Conservation (phyloP, 768 basidiomycete genomes). For the Obba rivulosa region DNA sequence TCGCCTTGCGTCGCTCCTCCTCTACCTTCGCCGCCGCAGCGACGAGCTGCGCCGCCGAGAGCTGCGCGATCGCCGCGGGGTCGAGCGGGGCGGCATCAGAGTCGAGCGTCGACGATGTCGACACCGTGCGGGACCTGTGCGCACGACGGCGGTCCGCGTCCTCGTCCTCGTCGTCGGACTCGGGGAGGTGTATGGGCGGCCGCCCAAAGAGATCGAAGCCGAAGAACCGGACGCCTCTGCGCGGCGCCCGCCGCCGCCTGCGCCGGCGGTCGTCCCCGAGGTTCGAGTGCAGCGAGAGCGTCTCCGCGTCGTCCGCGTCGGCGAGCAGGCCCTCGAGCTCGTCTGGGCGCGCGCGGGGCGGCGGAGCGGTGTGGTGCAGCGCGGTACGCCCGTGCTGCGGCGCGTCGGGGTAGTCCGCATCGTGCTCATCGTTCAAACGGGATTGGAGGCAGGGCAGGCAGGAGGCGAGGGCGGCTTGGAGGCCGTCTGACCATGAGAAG, state of each 20-base stretch:
- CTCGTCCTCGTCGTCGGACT: slow-evolving; percentile 35
- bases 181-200: slow-evolving; percentile 53
- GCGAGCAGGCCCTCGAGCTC: slow-evolving; percentile 49
- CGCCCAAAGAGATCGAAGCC: slow-evolving; percentile 67
- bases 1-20: slow-evolving; percentile 35
- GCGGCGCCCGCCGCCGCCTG: slow-evolving; percentile 25
- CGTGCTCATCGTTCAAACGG: slow-evolving; percentile 24
- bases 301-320: slow-evolving; percentile 49
- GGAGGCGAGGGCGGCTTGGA: slow-evolving; percentile 52
- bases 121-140: slow-evolving; percentile 16
- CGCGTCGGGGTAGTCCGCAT: slow-evolving; percentile 28
- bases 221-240: slow-evolving; percentile 49
- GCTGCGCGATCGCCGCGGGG: slow-evolving; percentile 45
- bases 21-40: slow-evolving; percentile 31
- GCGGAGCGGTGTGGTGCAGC: slow-evolving; percentile 10
- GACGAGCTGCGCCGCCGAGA: slow-evolving; percentile 39
- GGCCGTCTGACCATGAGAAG: slow-evolving; percentile 59
- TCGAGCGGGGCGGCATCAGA: slow-evolving; percentile 68
- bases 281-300: slow-evolving; percentile 64
- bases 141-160: not conserved
- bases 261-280: slow-evolving; percentile 34
- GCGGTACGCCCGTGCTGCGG: slow-evolving; percentile 6
- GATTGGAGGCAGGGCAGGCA: slow-evolving; percentile 53
- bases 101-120: slow-evolving; percentile 49
- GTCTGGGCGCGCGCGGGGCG: slow-evolving; percentile 27